Conservation (phyloP, 2,329 filamentous ascomycete species). For the Arthrobotrys musiformis region DNA sequence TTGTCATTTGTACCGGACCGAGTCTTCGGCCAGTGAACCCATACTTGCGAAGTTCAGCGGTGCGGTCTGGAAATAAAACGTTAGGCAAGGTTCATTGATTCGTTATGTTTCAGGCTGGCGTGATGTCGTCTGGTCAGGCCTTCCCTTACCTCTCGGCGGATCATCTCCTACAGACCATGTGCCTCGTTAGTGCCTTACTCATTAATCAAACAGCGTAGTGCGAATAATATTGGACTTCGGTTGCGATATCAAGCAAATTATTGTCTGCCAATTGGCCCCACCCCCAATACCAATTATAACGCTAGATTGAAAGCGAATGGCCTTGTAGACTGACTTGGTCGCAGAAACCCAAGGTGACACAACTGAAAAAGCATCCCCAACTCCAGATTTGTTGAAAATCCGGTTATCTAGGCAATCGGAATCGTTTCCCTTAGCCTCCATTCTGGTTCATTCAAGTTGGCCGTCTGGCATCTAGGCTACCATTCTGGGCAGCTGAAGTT, state of each 20-base stretch:
- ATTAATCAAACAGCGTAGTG: neutral
- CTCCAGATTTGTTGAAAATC: neutral
- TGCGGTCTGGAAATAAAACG: conserved; percentile 74
- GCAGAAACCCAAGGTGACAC: no score
- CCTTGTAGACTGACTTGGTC: no score
- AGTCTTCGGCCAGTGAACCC: conserved; percentile 88
- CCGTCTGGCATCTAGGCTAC: no score
- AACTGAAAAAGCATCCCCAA: neutral
- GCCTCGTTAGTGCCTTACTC: neutral
- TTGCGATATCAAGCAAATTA: no score
- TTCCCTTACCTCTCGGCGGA: conserved; percentile 87
- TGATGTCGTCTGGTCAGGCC: conserved; percentile 59
- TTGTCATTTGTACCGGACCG: conserved; percentile 96
- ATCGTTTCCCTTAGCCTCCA: no score
- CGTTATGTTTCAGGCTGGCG: conserved; percentile 13
- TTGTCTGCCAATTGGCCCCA: no score
- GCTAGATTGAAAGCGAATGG: no score
- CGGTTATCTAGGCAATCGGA: neutral
- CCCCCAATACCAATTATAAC: no score
- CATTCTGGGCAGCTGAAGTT: no score
- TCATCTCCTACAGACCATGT: conserved; percentile 76
- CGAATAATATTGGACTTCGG: no score
- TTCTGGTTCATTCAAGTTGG: no score
- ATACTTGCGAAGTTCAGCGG: conserved; percentile 92
- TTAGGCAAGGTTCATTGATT: conserved; percentile 25